Percentiles rank a stretch among this genome's conserved stretches.
These are phyloP conservation scores for Calonectria naviculata DNA, from an alignment of 2,329 filamentous ascomycete genomes.

Conservation along the genomic window DNA sequence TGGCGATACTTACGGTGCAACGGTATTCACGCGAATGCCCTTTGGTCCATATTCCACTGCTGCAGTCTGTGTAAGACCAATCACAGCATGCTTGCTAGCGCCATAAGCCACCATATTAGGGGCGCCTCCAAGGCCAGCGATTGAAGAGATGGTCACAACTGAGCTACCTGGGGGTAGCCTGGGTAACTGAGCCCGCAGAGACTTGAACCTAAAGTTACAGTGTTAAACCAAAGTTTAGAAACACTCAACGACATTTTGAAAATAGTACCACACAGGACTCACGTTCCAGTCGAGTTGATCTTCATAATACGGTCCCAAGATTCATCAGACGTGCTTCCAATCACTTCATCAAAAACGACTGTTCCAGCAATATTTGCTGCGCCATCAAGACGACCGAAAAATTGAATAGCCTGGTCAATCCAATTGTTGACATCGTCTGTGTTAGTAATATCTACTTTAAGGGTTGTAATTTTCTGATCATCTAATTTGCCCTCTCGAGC, in stretches of 20 bases:
- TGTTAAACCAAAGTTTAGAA: too few species aligned
- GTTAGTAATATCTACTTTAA: background rate
- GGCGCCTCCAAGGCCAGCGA: background rate
- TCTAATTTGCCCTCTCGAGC: background rate
- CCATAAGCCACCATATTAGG: constrained; percentile 7
- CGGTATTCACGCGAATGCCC: constrained; percentile 2
- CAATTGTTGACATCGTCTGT: constrained; percentile 4
- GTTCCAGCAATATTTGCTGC: constrained; percentile 5
- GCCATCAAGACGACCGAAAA: background rate
- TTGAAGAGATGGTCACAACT: background rate
- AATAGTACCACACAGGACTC: background rate
- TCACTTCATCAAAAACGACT: background rate
- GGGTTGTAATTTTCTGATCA: background rate
- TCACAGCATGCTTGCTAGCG: constrained; percentile 1
- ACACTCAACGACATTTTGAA: too few species aligned
- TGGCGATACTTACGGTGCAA: background rate
- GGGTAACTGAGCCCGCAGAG: constrained; percentile 3
- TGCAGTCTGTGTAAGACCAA: constrained; percentile 2
- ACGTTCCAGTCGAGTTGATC: constrained; percentile 3
- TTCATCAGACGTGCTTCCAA: background rate
- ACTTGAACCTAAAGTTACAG: too few species aligned
- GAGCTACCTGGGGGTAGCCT: background rate
- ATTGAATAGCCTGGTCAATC: background rate
- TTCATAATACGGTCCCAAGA: constrained; percentile 1
- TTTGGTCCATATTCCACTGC: constrained; percentile 8